These are phyloP conservation scores for Lachnellula subtilissima DNA, from an alignment of 2,329 filamentous ascomycete genomes.

Conservation along the genomic window DNA sequence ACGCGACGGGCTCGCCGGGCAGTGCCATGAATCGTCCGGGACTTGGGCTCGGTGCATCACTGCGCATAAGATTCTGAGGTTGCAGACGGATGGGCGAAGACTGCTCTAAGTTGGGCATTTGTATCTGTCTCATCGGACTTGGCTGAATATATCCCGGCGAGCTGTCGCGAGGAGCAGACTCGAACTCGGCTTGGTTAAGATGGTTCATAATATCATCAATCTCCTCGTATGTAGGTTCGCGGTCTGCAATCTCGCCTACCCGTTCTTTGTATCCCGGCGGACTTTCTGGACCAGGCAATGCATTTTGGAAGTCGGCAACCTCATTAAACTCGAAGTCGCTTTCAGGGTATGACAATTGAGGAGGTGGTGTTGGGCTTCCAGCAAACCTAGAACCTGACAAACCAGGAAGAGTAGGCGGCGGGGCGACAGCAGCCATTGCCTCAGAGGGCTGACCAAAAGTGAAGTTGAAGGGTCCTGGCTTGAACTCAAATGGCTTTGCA, in stretches of 20 bases:
- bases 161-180: constrained; percentile 33
- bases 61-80: constrained; percentile 51
- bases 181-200: constrained; percentile 68
- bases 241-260: constrained; percentile 7
- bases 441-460: constrained; percentile 18
- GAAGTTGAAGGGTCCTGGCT: constrained; percentile 24
- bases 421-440: constrained; percentile 2
- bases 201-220: constrained; percentile 92
- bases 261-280: constrained; percentile 13
- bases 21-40: constrained; percentile 51
- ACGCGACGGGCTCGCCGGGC: constrained; percentile 40
- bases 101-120: constrained; percentile 37
- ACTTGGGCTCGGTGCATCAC: constrained; percentile 70
- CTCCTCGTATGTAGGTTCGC: constrained; percentile 61
- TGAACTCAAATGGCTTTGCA: constrained; percentile 59
- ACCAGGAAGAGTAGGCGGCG: constrained; percentile 16
- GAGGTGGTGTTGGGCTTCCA: constrained; percentile 25
- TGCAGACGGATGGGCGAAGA: constrained; percentile 51
- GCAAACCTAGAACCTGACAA: constrained; percentile 29
- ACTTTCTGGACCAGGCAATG: constrained; percentile 22
- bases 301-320: constrained; percentile 22
- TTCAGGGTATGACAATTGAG: constrained; percentile 10
- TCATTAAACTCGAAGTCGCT: constrained; percentile 21
- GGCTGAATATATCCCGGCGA: constrained; percentile 43
- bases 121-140: constrained; percentile 37